These are phyloP conservation scores for Xylogone sp. DNA, from an alignment of 2,329 filamentous ascomycete species.

Conservation along the genomic window DNA sequence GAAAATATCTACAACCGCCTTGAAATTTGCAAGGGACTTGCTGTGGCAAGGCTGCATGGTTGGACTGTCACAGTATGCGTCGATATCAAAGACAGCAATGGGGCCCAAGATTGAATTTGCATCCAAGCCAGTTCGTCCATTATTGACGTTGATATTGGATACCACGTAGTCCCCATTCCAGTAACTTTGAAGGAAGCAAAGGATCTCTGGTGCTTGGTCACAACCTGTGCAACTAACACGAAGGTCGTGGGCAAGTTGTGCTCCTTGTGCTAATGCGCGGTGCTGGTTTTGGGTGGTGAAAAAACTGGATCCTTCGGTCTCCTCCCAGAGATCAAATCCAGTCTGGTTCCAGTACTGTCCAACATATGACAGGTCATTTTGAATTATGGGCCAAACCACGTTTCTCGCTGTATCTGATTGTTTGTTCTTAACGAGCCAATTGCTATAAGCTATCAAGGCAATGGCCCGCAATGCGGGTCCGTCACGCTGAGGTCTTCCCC, in stretches of 20 bases:
- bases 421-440: slow-evolving; percentile 65
- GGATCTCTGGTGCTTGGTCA: slow-evolving; percentile 61
- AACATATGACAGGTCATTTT: slow-evolving; percentile 73
- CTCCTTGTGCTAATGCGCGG: slow-evolving; percentile 57
- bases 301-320: slow-evolving; percentile 73
- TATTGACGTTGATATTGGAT: slow-evolving; percentile 63
- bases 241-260: slow-evolving; percentile 58
- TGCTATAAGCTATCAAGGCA: slow-evolving; percentile 68
- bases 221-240: slow-evolving; percentile 58
- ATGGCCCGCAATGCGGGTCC: slow-evolving; percentile 74
- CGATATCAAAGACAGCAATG: slow-evolving; percentile 67
- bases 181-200: slow-evolving; percentile 72
- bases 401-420: slow-evolving; percentile 34
- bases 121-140: slow-evolving; percentile 65
- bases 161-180: slow-evolving; percentile 65
- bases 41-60: slow-evolving; percentile 64
- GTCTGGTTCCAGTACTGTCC: slow-evolving; percentile 65
- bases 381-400: slow-evolving; percentile 69
- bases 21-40: slow-evolving; percentile 69
- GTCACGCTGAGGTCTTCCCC: slow-evolving; percentile 70
- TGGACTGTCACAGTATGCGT: slow-evolving; percentile 60
- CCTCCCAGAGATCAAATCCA: slow-evolving; percentile 79
- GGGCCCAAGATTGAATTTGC: slow-evolving; percentile 64
- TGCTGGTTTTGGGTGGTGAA: slow-evolving; percentile 71
- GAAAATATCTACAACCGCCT: slow-evolving; percentile 70